Base-by-base conservation (phyloP, 768 basidiomycete species). In the Xerocomellus chrysenteron region DNA sequence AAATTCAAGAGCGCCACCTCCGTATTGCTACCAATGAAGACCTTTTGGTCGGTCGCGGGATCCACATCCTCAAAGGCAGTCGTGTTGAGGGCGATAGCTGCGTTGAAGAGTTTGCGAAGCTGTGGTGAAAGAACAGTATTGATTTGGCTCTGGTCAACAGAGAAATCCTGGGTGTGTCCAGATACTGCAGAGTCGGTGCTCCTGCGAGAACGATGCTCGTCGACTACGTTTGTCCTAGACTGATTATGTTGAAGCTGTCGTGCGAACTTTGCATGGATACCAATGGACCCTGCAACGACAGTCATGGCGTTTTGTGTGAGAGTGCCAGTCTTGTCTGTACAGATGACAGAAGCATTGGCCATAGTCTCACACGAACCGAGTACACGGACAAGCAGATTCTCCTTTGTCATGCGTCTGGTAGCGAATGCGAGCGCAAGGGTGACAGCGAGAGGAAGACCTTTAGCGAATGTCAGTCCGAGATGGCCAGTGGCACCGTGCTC, bases 281-380 rank as follows among this genome's bases (percentile, higher is more conserved):
- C 97, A 48, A 98, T 77, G 12, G 94, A 94, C 39, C 95, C 95
- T 21, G 96, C 95, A 49, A 99, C 97, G 60, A 98, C 92, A 11
- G 88, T 85, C 97, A 99, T 99, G 62, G 76, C 76, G 75, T 98
- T 98, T 68, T 92, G 88, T 0, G 97, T 99, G 24, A 99, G 86
- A 10, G 96, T 98, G 37, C 96, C 96, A 2, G 94, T 96, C 76
- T 96, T 95, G 79, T 95, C 94, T 14, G 94, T 95, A 74, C 93
- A 94, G 4, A 98, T 84, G 56, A 98, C 94, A 21, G 90, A 95
- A 5, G 96, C 92, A 64, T 98, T 98, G 21, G 92, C 96, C 96
- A 98, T 98, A 0, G 94, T 98, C 75, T 99, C 97, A 73, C 96
- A 98, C 13, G 94, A 94, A 8, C 92, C 92, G 35, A 99, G 84